phyloP scores from a whole-genome alignment of 108 stramenopile genomes.

The Schizochytrium sp. region DNA sequence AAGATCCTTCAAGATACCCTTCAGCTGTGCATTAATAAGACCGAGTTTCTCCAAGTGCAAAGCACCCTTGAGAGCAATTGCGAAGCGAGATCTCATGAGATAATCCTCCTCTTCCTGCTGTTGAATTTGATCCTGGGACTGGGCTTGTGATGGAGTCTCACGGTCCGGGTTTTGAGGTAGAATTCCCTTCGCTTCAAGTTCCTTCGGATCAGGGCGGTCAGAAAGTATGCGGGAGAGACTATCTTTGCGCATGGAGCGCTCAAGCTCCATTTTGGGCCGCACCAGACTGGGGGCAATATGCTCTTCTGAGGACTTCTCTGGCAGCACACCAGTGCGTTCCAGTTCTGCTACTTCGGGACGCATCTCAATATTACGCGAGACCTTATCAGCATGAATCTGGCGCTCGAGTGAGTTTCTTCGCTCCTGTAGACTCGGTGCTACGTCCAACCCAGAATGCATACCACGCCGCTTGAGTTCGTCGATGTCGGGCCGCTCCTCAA shows the following conservation, averaged over 20 bases:
- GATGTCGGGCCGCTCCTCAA: background rate
- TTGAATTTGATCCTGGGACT: background rate
- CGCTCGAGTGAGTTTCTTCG: slow-evolving; percentile 12
- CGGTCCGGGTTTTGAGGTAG: background rate
- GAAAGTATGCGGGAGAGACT: background rate
- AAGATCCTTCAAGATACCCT: slow-evolving; percentile 40
- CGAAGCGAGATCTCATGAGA: slow-evolving; percentile 33
- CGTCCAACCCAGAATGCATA: background rate
- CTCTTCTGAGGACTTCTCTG: background rate
- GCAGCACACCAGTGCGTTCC: slow-evolving; percentile 27
- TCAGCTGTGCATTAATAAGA: slow-evolving; percentile 14
- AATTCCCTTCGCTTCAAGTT: slow-evolving; percentile 37
- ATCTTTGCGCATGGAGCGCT: slow-evolving; percentile 8
- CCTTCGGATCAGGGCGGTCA: background rate
- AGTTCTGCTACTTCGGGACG: slow-evolving; percentile 28
- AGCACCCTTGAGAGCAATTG: slow-evolving; percentile 55
- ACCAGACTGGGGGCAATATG: background rate
- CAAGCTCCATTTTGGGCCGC: background rate
- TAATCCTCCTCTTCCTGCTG: background rate
- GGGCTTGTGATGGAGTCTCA: background rate
- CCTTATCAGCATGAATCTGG: slow-evolving; percentile 52
- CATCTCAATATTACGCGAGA: slow-evolving; percentile 9
- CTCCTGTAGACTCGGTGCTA: slow-evolving; percentile 49
- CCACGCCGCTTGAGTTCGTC: slow-evolving; percentile 48
- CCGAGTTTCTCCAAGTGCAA: slow-evolving; percentile 58